phyloP scores from a whole-genome alignment of 495 filamentous ascomycete species.

The Podospora sp. region DNA sequence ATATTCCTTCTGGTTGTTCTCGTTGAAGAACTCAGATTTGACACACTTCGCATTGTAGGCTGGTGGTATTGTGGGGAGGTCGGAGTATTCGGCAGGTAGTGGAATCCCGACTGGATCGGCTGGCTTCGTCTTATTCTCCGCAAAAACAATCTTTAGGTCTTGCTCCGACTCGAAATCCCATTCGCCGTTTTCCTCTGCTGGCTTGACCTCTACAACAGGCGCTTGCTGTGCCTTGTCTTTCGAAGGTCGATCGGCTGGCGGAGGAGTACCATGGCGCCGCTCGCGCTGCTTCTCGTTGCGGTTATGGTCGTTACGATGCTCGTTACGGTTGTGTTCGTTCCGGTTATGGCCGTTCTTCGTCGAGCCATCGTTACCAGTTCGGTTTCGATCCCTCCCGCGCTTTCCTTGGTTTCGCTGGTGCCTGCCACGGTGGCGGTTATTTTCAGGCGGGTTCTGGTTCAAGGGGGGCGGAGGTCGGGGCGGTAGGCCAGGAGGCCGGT shows the following conservation, averaged over 20 bases:
- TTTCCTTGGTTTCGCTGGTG: conserved; percentile 28
- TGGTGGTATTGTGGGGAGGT: conserved; percentile 47
- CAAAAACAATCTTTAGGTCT: conserved; percentile 47
- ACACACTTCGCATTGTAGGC: conserved; percentile 48
- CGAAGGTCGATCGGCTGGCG: background rate
- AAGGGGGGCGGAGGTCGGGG: conserved; percentile 21
- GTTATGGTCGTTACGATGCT: background rate
- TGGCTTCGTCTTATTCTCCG: conserved; percentile 34
- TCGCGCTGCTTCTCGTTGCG: conserved; percentile 16
- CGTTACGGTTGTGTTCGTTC: background rate
- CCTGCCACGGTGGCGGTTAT: conserved; percentile 24
- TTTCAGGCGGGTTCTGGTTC: conserved; percentile 14
- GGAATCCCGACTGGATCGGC: conserved; percentile 50
- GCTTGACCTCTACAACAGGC: conserved; percentile 8
- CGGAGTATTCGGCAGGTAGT: conserved; percentile 42
- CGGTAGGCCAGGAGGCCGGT: conserved; percentile 24
- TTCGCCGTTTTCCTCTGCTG: conserved; percentile 28
- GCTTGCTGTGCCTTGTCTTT: conserved; percentile 9
- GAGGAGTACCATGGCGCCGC: background rate
- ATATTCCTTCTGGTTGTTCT: conserved; percentile 50
- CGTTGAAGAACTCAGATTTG: conserved; percentile 51
- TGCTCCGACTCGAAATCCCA: conserved; percentile 41
- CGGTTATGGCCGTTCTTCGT: conserved; percentile 3
- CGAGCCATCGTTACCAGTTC: background rate
- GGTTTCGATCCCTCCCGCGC: conserved; percentile 22